Evolutionary conservation across 108 stramenopile species (phyloP), one percentile per base, ranked within the genome.

Genomic region (Fistulifera pelliculosa): DNA sequence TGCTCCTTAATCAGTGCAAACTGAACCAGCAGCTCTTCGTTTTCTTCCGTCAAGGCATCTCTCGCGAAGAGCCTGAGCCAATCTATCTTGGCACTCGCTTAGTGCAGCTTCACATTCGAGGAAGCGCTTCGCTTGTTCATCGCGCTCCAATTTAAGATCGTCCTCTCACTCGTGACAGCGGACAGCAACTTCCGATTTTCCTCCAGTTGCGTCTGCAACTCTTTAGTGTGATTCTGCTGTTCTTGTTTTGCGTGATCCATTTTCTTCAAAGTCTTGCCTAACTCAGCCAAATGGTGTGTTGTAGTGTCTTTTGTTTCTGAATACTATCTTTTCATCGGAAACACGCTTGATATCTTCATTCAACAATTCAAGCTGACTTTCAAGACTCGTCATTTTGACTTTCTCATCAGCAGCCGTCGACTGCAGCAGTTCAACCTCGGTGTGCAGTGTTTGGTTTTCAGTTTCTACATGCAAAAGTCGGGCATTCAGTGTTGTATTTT

Each of bases 1-100:
- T 79, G 60, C 56, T 87, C 74, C 41, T 83, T 83, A 52, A 83
- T 55, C 42, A 87, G 44, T 1, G 81, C 86, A 52, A 87, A 75
- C 48, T 87, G 86, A 18, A 87, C 81, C 43, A 87, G 73, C 62
- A 87, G 69, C 47, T 87, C 81, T 60, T 87, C 86, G 38, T 78
- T 83, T 31, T 87, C 86, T 27, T 69, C 63, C 38, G 80, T 74
- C 25, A 83, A 64, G 47, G 61, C 49, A 10, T 77, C 65, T 17
- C 64, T 83, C 85, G 14, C 68, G 56, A 14, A 39, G 24, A 14
- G 48, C 47, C 27, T 49, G 14, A 4, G 28, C 38, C 7, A 56
- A 57, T 12, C n/a, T 25, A 8, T 3, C 8, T 8, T 28, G 49
- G n/a, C 24, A 19, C 3, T 50, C 48, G 11, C 58, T 35, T 2